A percentile compares a stretch with the other conserved stretches of the same genome.
Evolutionary conservation across 257 asterid genomes (phyloP).

Genomic region (Ligustrum vulgare): DNA sequence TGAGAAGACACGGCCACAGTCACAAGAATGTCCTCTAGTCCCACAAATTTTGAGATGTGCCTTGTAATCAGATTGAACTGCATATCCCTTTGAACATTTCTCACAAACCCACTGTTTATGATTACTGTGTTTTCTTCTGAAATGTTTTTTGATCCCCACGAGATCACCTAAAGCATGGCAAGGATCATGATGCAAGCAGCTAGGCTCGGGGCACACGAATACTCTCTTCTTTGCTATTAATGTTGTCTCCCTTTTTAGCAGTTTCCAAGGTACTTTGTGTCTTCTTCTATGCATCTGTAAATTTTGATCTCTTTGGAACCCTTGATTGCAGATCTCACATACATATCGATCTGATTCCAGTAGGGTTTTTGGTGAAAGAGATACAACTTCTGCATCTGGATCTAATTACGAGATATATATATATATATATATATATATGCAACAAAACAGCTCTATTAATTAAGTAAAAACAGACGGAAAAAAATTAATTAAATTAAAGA

Average conservation of each 20-base stretch:
- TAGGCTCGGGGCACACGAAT: slow-evolving; percentile 74
- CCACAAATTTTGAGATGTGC: slow-evolving; percentile 80
- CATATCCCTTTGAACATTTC: slow-evolving; percentile 66
- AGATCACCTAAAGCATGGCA: slow-evolving; percentile 79
- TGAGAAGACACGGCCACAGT: slow-evolving; percentile 71
- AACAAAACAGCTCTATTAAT: neutral
- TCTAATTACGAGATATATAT: neutral
- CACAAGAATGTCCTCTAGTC: slow-evolving; percentile 71
- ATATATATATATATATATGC: neutral
- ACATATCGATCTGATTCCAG: slow-evolving; percentile 33
- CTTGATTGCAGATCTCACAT: slow-evolving; percentile 35
- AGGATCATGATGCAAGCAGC: slow-evolving; percentile 70
- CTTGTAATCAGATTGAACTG: slow-evolving; percentile 69
- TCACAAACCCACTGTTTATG: slow-evolving; percentile 72
- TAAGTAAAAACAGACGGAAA: no score
- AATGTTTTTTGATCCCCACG: slow-evolving; percentile 74
- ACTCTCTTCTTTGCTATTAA: slow-evolving; percentile 54
- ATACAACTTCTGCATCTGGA: slow-evolving; percentile 31
- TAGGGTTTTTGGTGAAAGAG: slow-evolving; percentile 29
- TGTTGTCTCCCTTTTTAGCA: slow-evolving; percentile 45
- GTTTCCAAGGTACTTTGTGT: slow-evolving; percentile 28
- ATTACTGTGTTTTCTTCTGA: slow-evolving; percentile 63
- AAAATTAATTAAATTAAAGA: neutral
- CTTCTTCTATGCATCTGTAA: slow-evolving; percentile 35
- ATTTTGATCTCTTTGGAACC: slow-evolving; percentile 35